Evolutionary conservation across 2,329 filamentous ascomycete species (phyloP).

Genomic region (Exophiala lecanii-corni): DNA sequence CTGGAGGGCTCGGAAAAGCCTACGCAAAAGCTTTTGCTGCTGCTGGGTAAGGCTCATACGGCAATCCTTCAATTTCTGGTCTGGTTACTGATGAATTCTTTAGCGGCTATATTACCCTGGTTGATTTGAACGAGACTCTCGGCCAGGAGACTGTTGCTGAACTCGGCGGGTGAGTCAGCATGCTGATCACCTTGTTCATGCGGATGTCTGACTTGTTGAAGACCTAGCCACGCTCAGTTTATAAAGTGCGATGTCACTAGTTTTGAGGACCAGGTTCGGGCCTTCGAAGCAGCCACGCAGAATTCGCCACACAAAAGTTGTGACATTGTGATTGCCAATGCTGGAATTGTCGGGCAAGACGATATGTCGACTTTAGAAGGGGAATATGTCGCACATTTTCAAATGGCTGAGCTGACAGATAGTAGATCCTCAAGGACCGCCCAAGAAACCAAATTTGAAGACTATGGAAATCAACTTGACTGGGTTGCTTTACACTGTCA

Average conservation of each 20-base stretch:
- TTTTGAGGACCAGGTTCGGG: constrained; percentile 59
- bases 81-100: not conserved
- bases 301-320: constrained; percentile 52
- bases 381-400: not conserved
- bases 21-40: constrained; percentile 4
- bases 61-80: not conserved
- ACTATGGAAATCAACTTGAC: constrained; percentile 34
- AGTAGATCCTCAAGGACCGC: constrained; percentile 3
- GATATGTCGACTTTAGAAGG: constrained; percentile 25
- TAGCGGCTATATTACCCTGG: constrained; percentile 21
- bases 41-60: constrained; percentile 5
- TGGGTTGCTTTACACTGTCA: constrained; percentile 33
- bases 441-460: constrained; percentile 31
- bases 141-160: constrained; percentile 27
- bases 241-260: constrained; percentile 53
- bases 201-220: not conserved
- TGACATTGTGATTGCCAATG: constrained; percentile 62
- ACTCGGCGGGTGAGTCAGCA: constrained; percentile 25
- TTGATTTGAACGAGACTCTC: constrained; percentile 29
- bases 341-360: constrained; percentile 51
- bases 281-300: constrained; percentile 56
- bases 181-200: no score
- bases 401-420: not conserved
- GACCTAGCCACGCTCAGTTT: constrained; percentile 25
- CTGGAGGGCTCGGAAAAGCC: constrained; percentile 8